Evolutionary conservation across 306 rosid species (phyloP).

Genomic region (Boehmeria nivea): DNA sequence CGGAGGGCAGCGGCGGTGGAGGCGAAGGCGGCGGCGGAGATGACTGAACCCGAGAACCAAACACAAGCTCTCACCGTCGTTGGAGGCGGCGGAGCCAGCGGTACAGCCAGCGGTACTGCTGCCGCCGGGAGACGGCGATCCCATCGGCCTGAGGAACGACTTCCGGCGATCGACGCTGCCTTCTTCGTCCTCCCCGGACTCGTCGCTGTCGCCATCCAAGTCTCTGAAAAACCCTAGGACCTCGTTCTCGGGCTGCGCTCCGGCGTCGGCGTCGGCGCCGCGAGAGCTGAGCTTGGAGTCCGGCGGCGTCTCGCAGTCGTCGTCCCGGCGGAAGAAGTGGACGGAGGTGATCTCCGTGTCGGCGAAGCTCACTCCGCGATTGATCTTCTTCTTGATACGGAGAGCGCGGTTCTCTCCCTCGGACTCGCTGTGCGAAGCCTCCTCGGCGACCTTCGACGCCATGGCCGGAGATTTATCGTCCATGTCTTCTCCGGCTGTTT

Average conservation of each 20-base stretch:
- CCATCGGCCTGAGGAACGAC: slow-evolving; percentile 38
- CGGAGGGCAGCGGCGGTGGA: too few species aligned
- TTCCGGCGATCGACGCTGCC: slow-evolving; percentile 26
- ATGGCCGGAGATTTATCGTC: too few species aligned
- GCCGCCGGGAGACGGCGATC: slow-evolving; percentile 47
- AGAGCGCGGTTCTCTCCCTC: slow-evolving; percentile 45
- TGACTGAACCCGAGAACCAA: too few species aligned
- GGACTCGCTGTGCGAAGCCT: slow-evolving; percentile 45
- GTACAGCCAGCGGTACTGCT: slow-evolving; percentile 27
- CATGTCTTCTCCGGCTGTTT: too few species aligned
- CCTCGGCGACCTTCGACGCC: slow-evolving; percentile 41
- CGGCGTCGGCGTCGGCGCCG: slow-evolving; percentile 23
- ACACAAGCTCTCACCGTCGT: slow-evolving; percentile 31
- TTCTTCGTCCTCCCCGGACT: slow-evolving; percentile 30
- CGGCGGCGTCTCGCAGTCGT: slow-evolving; percentile 40
- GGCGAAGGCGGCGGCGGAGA: too few species aligned
- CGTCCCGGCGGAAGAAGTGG: slow-evolving; percentile 75
- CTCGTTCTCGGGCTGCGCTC: slow-evolving; percentile 7
- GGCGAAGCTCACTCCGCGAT: slow-evolving; percentile 96
- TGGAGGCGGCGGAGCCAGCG: slow-evolving; percentile 41
- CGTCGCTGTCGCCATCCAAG: slow-evolving; percentile 50
- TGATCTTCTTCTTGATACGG: slow-evolving; percentile 40
- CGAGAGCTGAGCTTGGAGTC: slow-evolving; percentile 15
- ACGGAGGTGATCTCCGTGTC: slow-evolving; percentile 91
- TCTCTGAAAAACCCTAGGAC: slow-evolving; percentile 52